Percentiles rank a stretch among this genome's conserved stretches.
phyloP scores from a whole-genome alignment of 139 green algal species.

The Chlorella ohadii region DNA sequence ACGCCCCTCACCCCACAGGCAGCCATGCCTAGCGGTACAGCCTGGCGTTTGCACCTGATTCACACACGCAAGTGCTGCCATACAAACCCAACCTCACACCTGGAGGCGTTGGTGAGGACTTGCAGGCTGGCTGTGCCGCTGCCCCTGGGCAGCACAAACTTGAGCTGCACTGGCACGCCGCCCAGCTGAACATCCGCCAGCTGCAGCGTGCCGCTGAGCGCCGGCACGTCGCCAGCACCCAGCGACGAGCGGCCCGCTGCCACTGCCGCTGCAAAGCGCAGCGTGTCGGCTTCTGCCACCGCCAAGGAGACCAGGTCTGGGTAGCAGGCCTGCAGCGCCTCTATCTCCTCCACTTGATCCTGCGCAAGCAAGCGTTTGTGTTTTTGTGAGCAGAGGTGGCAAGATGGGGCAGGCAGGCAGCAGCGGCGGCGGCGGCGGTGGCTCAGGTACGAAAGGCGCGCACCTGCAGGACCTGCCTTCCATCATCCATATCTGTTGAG shows the following conservation, averaged over 20 bases:
- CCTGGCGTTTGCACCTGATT: too few relatives aligned
- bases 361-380: not conserved
- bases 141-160: slow-evolving; percentile 3
- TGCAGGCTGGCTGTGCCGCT: not conserved
- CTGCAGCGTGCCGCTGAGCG: slow-evolving; percentile 11
- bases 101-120: slow-evolving; percentile 8
- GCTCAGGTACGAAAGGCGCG: not conserved
- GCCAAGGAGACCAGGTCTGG: not conserved
- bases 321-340: slow-evolving; percentile 30
- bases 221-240: not conserved
- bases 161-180: not conserved
- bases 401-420: not conserved
- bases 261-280: not conserved
- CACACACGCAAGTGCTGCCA: too few relatives aligned
- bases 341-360: slow-evolving; percentile 20
- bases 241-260: not conserved
- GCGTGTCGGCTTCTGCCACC: not conserved
- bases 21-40: too few relatives aligned
- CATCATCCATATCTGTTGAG: too few relatives aligned
- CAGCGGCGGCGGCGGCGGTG: not conserved
- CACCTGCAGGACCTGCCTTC: not conserved
- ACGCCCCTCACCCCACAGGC: too few relatives aligned
- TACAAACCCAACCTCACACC: not conserved
- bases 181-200: not conserved
- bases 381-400: not conserved